Evolutionary conservation across 169 alveolate genomes (phyloP).

Genomic region (Plasmodium gallinaceum): DNA sequence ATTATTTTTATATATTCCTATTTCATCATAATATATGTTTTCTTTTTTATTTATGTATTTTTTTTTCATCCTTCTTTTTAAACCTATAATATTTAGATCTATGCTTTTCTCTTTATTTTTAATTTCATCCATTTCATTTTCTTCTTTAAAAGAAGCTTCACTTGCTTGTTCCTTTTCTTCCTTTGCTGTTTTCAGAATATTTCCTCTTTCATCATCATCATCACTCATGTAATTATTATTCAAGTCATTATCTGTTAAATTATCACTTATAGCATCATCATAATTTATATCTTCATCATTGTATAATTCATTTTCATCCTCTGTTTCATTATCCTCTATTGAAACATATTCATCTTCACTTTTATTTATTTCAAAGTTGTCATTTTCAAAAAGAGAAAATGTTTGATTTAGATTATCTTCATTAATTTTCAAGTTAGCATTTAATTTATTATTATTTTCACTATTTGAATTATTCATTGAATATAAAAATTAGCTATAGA

Average conservation of each 20-base stretch:
- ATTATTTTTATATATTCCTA: slow-evolving; percentile 53
- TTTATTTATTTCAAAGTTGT: slow-evolving; percentile 48
- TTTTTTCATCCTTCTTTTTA: slow-evolving; percentile 4
- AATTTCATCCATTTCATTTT: slow-evolving; percentile 58
- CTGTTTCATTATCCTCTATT: slow-evolving; percentile 64
- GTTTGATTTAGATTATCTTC: slow-evolving; percentile 7
- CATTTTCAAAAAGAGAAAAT: slow-evolving; percentile 53
- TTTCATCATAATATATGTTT: slow-evolving; percentile 23
- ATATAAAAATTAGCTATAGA: no score
- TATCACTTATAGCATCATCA: slow-evolving; percentile 77
- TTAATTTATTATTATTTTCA: not conserved
- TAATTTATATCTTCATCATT: slow-evolving; percentile 69
- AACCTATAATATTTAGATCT: not conserved
- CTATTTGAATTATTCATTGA: no score
- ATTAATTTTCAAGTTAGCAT: not conserved
- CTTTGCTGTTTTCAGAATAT: not conserved
- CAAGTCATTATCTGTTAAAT: slow-evolving; percentile 85
- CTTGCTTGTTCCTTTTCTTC: slow-evolving; percentile 77
- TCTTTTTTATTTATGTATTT: slow-evolving; percentile 39
- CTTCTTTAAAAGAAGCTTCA: slow-evolving; percentile 70
- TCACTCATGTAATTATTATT: slow-evolving; percentile 22
- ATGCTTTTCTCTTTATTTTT: slow-evolving; percentile 24
- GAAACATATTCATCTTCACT: slow-evolving; percentile 59
- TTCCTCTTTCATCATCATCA: slow-evolving; percentile 54
- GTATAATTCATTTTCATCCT: slow-evolving; percentile 70